phyloP scores from a whole-genome alignment of 148 eudicot species.

The Camellia granthamiana region DNA sequence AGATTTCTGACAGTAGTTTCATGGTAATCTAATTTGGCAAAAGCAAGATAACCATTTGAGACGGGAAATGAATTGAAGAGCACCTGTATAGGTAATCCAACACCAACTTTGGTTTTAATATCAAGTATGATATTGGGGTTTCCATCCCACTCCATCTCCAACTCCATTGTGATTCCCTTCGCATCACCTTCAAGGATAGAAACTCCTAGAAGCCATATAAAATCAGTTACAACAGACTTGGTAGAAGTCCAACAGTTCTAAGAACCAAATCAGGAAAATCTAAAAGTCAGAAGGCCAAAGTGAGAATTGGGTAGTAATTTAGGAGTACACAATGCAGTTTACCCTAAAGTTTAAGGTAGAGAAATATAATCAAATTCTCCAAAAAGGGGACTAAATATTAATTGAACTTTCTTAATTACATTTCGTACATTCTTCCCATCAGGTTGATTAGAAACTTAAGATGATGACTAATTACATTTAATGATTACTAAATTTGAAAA shows the following conservation, averaged over 20 bases:
- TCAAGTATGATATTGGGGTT: slow-evolving; percentile 73
- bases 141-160: slow-evolving; percentile 95
- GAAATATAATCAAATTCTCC: neutral
- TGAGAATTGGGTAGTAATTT: too few species aligned
- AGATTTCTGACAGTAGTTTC: too few species aligned
- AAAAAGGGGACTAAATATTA: neutral
- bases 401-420: neutral
- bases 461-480: neutral
- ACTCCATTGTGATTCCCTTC: slow-evolving; percentile 66
- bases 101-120: slow-evolving; percentile 66
- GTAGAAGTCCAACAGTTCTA: too few species aligned
- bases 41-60: too few species aligned
- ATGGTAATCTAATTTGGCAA: too few species aligned
- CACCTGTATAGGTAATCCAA: slow-evolving; percentile 81
- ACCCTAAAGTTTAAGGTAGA: too few species aligned
- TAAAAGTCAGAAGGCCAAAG: too few species aligned
- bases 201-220: slow-evolving; percentile 44
- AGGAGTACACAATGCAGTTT: too few species aligned
- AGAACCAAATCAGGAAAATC: too few species aligned
- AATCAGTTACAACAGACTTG: slow-evolving; percentile 6
- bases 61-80: neutral
- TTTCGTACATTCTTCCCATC: neutral
- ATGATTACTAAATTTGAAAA: neutral
- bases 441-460: neutral
- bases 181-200: slow-evolving; percentile 58